These are phyloP conservation scores for Lecanicillium sp. DNA, from an alignment of 2,329 filamentous ascomycete species.

Conservation along the genomic window DNA sequence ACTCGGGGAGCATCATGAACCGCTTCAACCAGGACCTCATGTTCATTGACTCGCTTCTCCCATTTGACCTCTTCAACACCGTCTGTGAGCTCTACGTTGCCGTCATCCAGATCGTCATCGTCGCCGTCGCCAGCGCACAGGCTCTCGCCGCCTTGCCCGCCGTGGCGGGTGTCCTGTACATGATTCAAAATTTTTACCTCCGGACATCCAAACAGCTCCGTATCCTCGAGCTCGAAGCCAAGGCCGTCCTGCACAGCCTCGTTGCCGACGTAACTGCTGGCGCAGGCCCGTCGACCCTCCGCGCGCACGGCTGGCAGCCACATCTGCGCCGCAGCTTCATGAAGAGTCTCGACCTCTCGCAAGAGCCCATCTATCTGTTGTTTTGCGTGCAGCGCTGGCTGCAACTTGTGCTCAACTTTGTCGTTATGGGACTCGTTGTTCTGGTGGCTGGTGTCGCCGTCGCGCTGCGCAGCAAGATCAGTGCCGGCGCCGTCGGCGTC, in stretches of 20 bases:
- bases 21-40: conserved; percentile 7
- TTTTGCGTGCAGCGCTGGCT: conserved; percentile 8
- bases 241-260: not conserved
- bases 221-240: conserved; percentile 3
- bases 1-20: conserved; percentile 1
- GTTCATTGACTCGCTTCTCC: not conserved
- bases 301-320: not conserved
- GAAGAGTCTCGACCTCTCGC: not conserved
- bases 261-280: not conserved
- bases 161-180: not conserved
- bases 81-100: not conserved
- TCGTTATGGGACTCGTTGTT: conserved; percentile 1
- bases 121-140: not conserved
- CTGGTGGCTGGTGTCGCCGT: not conserved
- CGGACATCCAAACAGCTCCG: conserved; percentile 3
- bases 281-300: not conserved
- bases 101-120: not conserved
- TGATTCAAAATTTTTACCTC: not conserved
- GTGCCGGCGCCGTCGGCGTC: conserved; percentile 4
- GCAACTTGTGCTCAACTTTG: conserved; percentile 6
- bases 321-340: not conserved
- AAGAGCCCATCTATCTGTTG: conserved; percentile 3
- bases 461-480: not conserved
- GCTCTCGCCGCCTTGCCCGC: conserved; percentile 2
- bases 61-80: conserved; percentile 1